Evolutionary conservation across 192 early-diverging fungal genomes (phyloP), one percentile per base, ranked within the genome.

Genomic region (Tieghemiomyces parasiticus): DNA sequence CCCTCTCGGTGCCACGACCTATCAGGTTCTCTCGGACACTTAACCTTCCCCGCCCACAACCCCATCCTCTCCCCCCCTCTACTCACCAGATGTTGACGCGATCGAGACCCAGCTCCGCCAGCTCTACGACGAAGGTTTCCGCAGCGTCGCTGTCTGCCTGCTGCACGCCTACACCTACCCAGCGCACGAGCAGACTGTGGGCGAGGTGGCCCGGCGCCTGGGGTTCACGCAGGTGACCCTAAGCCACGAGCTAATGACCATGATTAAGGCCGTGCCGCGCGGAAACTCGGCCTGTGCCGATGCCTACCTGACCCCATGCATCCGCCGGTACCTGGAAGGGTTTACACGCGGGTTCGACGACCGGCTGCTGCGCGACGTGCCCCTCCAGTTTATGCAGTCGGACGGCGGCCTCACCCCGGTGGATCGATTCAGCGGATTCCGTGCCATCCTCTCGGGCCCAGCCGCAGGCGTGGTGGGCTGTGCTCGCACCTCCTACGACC

Each of bases 341-440:
- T 99, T 97, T 71, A 74, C 83, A 12, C 68, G 74, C 38, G 95
- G 93, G 14, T 97, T 99, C 70, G 92, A 95, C 62, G 63, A 66
- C 20, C 76, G 77, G 22, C 64, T 88, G 32, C 61, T 81, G 25
- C 1, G 33, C 3, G 4, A 24, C 24, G 78, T 85, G n/a, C 61
- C 69, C 2, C 77, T 89, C n/a, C 88, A 95, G 65, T 96, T 99
- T 72, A 99, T 99, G 95, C 92, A 95, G 70, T 87, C 83, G 46
- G 95, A 99, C 66, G 95, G 95, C 47, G 95, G 95, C 0, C 71
- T 99, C 2, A 84, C 89, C 10, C 88, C 90, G 19, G 90, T 93
- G 20, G 72, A 83, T 53, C 73, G 76, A 46, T 95, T 99, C 62
- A 82, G 78, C 12, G 95, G 95, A 10, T 82, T 92, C 46, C 77